Percentiles rank a stretch among this genome's conserved stretches.
Evolutionary conservation across 768 basidiomycete genomes (phyloP).

Genomic region (Suillus variegatus): DNA sequence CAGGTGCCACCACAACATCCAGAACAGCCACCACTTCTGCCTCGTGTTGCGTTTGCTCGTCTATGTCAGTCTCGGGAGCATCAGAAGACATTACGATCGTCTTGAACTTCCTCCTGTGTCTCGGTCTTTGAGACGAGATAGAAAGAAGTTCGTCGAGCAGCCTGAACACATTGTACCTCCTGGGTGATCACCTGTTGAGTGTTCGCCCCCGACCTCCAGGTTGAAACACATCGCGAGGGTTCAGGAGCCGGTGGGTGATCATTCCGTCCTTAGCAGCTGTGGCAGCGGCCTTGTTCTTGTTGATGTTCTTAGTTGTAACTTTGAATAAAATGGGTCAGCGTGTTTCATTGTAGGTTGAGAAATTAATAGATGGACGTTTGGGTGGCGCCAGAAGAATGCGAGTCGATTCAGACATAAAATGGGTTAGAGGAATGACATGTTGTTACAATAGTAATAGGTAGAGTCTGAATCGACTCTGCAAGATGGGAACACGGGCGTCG

Average conservation of each 20-base stretch:
- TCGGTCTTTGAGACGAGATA: conserved; percentile 35
- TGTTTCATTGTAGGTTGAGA: no score
- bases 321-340: conserved; percentile 30
- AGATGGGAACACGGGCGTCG: no score
- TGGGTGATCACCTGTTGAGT: conserved; percentile 26
- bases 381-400: no score
- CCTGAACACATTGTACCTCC: conserved; percentile 28
- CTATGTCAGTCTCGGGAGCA: conserved; percentile 49
- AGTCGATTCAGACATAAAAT: no score
- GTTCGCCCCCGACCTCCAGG: conserved; percentile 33
- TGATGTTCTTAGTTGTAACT: conserved; percentile 59
- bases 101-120: conserved; percentile 53
- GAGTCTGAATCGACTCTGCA: no score
- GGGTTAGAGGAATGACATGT: no score
- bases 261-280: conserved; percentile 38
- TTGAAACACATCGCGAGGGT: conserved; percentile 7
- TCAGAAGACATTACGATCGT: conserved; percentile 66
- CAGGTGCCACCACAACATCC: conserved; percentile 49
- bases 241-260: conserved; percentile 31
- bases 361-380: no score
- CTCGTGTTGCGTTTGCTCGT: conserved; percentile 32
- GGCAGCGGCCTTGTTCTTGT: conserved; percentile 39
- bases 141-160: conserved; percentile 34
- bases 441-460: no score
- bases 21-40: conserved; percentile 42